Evolutionary conservation across 1,284 basidiomycete species (phyloP), one percentile per base, ranked within the genome.

Genomic region (Veloboletus limbatus): DNA sequence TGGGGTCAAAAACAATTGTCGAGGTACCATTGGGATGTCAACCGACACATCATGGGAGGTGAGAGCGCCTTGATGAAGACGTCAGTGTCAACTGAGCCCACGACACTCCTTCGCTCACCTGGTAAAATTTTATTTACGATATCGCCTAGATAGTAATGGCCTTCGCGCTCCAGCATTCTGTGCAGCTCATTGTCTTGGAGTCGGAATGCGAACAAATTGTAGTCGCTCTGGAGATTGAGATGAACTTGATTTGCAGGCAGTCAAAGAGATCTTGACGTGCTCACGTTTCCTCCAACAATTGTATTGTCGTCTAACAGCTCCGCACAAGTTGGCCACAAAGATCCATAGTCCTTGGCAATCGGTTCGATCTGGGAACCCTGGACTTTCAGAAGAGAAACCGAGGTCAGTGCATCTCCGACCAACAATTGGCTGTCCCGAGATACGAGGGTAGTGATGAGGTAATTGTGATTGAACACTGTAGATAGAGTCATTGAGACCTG

Each of bases 381-480:
- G 22, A 86, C 63, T 37, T 78, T 75, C 14, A 96, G 69, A 4
- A 91, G 62, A 6, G 90, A 85, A 9, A 97, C 75, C 2, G 92
- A 94, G 58, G 83, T 81, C 45, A 96, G 81, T 2, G 85, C 84
- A 60, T 97, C 94, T 17, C 90, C 90, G 11, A 86, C 76, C 14
- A 78, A 77, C 42, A 82, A 66, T 51, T 60, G 75, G 56, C 83
- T 68, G 2, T 69, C 73, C 40, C 72, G 73, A 6, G 74, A 69
- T 2, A 75, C 76, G 39, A 85, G 63, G 51, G 72, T 85, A n/a
- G 76, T 80, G 9, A 92, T 79, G 44, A 90, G 59, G 65, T 93
- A 93, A 47, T 86, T 90, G 57, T 89, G 88, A 51, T 88, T 81
- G 81, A 88, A 92, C 28, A 77, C 71, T 0, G 77, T 68, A 8